These are phyloP conservation scores for Kwoniella shandongensis DNA, from an alignment of 768 basidiomycete genomes.

Conservation along the genomic window DNA sequence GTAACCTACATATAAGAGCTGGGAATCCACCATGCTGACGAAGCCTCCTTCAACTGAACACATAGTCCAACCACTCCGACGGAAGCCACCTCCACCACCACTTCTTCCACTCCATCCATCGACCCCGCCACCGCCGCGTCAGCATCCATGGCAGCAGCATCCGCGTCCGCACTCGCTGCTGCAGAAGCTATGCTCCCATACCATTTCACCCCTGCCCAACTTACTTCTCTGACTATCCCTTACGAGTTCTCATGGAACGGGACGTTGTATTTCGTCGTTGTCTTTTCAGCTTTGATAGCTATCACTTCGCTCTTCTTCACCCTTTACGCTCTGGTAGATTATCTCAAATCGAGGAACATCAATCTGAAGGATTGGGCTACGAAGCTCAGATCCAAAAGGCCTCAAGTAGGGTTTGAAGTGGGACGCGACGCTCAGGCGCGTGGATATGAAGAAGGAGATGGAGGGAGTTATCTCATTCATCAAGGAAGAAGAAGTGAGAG, in stretches of 20 bases:
- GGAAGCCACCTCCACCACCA: background rate
- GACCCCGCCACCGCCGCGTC: constrained; percentile 2
- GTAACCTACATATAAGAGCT: too few species aligned
- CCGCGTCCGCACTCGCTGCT: constrained; percentile 3
- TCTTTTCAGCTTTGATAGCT: constrained; percentile 18
- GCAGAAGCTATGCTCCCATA: constrained; percentile 1
- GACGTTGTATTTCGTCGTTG: constrained; percentile 28
- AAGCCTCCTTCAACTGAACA: background rate
- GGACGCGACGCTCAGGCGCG: too few species aligned
- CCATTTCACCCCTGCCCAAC: constrained; percentile 16
- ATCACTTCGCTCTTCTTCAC: too few species aligned
- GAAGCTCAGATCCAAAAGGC: too few species aligned
- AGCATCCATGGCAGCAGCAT: constrained; percentile 1
- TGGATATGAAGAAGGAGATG: background rate
- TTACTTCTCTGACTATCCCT: constrained; percentile 8
- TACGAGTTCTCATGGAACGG: constrained; percentile 31
- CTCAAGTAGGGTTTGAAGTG: too few species aligned
- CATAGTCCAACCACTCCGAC: constrained; percentile 1
- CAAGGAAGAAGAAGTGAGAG: background rate
- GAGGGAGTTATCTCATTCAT: constrained; percentile 8
- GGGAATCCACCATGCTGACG: background rate
- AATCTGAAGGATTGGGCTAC: too few species aligned
- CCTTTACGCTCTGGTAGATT: too few species aligned
- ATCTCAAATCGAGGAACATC: too few species aligned
- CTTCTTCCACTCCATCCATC: background rate